Evolutionary conservation across 2,329 filamentous ascomycete species (phyloP).

Genomic region (Chaetoscypha palmicola): DNA sequence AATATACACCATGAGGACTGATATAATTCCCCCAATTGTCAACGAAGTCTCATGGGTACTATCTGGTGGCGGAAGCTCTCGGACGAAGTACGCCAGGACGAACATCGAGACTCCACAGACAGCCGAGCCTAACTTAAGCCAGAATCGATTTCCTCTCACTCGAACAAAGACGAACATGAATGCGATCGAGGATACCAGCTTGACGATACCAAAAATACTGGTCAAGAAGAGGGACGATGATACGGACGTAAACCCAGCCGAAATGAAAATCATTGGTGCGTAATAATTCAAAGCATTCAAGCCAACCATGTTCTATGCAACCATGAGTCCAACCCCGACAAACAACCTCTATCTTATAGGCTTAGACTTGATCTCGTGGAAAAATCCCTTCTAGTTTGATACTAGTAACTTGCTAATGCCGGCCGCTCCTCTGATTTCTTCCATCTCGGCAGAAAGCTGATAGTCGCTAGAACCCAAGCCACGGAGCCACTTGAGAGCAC

Average conservation of each 20-base stretch:
- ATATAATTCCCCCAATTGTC: background rate
- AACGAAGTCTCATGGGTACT: background rate
- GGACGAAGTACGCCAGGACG: background rate
- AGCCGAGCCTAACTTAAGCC: constrained; percentile 6
- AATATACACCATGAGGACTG: constrained; percentile 3
- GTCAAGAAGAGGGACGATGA: constrained; percentile 50
- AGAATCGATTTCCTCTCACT: constrained; percentile 10
- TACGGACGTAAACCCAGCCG: constrained; percentile 46
- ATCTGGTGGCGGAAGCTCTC: background rate
- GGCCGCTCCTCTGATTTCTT: background rate
- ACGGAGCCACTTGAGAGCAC: background rate
- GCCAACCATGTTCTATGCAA: constrained; percentile 57
- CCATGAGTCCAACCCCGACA: constrained; percentile 14
- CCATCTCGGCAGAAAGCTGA: background rate
- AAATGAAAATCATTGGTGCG: constrained; percentile 47
- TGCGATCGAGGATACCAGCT: constrained; percentile 30
- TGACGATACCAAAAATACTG: constrained; percentile 49
- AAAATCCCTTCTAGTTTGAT: background rate
- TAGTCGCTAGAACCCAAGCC: background rate
- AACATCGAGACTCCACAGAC: constrained; percentile 5
- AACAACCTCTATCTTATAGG: constrained; percentile 55
- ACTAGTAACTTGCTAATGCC: background rate
- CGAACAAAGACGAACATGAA: constrained; percentile 50
- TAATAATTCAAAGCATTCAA: constrained; percentile 57
- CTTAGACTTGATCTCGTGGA: background rate